phyloP scores from a whole-genome alignment of 345 rosid genomes.

The Populus alba region DNA sequence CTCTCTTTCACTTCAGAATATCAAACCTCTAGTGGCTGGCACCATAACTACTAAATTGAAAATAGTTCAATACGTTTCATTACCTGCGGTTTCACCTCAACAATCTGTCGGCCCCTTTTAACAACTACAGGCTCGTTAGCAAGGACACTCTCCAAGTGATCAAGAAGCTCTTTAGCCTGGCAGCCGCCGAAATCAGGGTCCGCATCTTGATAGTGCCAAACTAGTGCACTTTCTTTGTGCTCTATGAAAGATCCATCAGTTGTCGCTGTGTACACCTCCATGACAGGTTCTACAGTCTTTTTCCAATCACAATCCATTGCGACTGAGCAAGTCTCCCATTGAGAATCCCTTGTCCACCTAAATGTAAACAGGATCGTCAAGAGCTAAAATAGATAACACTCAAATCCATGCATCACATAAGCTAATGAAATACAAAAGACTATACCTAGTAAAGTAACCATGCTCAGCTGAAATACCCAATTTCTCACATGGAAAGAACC shows the following conservation, averaged over 20 bases:
- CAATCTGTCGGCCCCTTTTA: slow-evolving; percentile 72
- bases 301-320: slow-evolving; percentile 57
- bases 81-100: slow-evolving; percentile 97
- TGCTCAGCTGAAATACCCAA: slow-evolving; percentile 87
- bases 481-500: slow-evolving; percentile 64
- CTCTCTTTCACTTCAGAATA: background rate
- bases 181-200: slow-evolving; percentile 66
- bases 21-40: background rate
- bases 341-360: slow-evolving; percentile 58
- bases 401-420: background rate
- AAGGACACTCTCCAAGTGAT: slow-evolving; percentile 81
- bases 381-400: background rate
- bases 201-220: slow-evolving; percentile 80
- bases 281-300: slow-evolving; percentile 66
- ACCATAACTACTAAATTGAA: background rate
- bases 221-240: slow-evolving; percentile 73
- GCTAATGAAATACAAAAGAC: background rate
- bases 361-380: background rate
- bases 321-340: slow-evolving; percentile 52
- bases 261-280: slow-evolving; percentile 66
- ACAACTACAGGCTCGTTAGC: slow-evolving; percentile 85
- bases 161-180: slow-evolving; percentile 85
- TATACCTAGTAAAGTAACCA: slow-evolving; percentile 72
- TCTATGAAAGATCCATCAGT: slow-evolving; percentile 86
- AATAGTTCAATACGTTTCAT: background rate